These are phyloP conservation scores for Leccinum obscurum DNA, from an alignment of 768 basidiomycete species.

Conservation along the genomic window DNA sequence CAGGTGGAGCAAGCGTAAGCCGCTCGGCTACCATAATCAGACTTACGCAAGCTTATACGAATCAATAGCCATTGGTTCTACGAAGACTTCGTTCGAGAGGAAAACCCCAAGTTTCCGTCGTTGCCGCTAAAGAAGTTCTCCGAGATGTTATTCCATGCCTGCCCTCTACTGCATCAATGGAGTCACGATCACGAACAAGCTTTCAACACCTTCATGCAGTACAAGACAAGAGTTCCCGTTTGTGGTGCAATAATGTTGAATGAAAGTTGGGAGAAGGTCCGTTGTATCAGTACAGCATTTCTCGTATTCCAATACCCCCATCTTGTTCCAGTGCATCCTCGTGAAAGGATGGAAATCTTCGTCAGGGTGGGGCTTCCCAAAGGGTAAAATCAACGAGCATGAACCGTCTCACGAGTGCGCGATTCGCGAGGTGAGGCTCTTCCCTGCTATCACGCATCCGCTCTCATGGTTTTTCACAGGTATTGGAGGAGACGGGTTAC, in stretches of 20 bases:
- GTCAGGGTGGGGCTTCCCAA: conserved; percentile 98
- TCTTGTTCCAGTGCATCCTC: conserved; percentile 72
- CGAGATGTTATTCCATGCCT: conserved; percentile 83
- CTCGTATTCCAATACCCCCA: conserved; percentile 11
- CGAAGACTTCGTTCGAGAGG: conserved; percentile 96
- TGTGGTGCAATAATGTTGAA: conserved; percentile 98
- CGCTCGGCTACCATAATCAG: conserved; percentile 6
- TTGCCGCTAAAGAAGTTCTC: conserved; percentile 92
- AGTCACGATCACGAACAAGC: conserved; percentile 82
- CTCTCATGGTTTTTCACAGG: conserved; percentile 49
- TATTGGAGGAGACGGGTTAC: conserved; percentile 96
- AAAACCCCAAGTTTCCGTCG: conserved; percentile 84
- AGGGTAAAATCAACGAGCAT: conserved; percentile 98
- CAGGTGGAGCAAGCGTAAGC: conserved; percentile 99
- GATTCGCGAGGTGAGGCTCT: conserved; percentile 74
- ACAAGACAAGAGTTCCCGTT: conserved; percentile 95
- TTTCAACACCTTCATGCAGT: conserved; percentile 89
- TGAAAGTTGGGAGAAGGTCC: conserved; percentile 88
- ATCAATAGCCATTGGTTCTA: conserved; percentile 94
- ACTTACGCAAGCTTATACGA: conserved; percentile 16
- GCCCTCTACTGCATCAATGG: conserved; percentile 81
- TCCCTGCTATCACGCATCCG: not conserved
- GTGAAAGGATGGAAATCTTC: conserved; percentile 98
- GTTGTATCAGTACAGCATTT: conserved; percentile 10
- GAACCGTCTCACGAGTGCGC: conserved; percentile 86